Evolutionary conservation across 2,329 filamentous ascomycete species (phyloP), one percentile per base, ranked within the genome.

Genomic region (Fusarium sp.): DNA sequence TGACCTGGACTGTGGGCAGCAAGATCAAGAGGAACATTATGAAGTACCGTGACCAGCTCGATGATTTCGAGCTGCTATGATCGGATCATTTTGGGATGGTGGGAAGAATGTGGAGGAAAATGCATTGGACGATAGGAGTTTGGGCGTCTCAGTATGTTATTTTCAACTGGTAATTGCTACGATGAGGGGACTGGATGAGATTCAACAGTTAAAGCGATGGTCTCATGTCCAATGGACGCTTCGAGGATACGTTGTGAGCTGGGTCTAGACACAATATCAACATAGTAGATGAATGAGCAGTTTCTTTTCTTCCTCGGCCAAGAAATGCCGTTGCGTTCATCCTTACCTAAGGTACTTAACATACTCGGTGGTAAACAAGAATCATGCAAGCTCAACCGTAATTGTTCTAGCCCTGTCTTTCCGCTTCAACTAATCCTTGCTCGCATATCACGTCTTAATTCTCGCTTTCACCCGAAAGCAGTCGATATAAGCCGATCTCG

Each of bases 21-120:
- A 98, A 98, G 92, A 94, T 98, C 80, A 97, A 97, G 91, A 88
- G 92, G 77, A 96, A 94, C 78, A 97, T 98, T 69, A 91, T 97
- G 88, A 93, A 93, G 81, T 98, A 98, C 79, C 89, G 94, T 74
- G 94, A 98, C 80, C 93, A 97, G 84, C 81, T 98, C 81, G 95
- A 98, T 81, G 95, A 98, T 81, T 98, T 97, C 77, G 95, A 98
- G 83, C 83, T 98, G 77, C 83, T 97, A 75, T 96, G 80, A 88
- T 61, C 19, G 33, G 55, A 40, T 15, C 6, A 21, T 9, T 62
- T 24, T 17, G 4, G 34, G 34, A 15, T 43, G 39, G 6, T 55
- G 49, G n/a, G 34, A 52, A 19, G 24, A 36, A 19, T 19, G 40
- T 6, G n/a, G 40, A 53, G 45, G 33, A 3, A 42, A 53, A 46